Evolutionary conservation across 177 flowering plant species (phyloP).

Genomic region (Vitis hybrid): DNA sequence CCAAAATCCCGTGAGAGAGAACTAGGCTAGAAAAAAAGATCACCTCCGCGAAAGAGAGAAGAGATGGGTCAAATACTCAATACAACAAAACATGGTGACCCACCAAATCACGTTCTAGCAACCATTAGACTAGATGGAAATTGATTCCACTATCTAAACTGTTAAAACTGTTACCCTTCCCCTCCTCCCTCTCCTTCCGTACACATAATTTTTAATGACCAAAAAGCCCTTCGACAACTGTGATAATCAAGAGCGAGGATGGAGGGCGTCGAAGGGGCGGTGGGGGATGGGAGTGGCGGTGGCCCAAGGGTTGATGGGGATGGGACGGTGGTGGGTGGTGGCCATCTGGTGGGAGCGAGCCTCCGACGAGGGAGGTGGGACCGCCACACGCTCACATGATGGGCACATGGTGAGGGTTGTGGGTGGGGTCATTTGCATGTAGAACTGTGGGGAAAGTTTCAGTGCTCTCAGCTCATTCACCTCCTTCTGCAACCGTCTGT

Average conservation of each 20-base stretch:
- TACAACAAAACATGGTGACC: conserved; percentile 23
- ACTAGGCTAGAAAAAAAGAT: background rate
- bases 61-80: conserved; percentile 10
- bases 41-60: conserved; percentile 1
- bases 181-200: background rate
- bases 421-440: conserved; percentile 95
- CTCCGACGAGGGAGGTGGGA: conserved; percentile 29
- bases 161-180: too few relatives aligned
- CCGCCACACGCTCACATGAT: conserved; percentile 84
- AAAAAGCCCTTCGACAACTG: conserved; percentile 9
- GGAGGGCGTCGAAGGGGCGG: conserved; percentile 32
- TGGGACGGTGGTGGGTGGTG: conserved; percentile 32
- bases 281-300: conserved; percentile 16
- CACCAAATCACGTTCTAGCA: conserved; percentile 21
- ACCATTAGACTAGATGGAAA: conserved; percentile 6
- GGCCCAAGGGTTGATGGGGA: conserved; percentile 58
- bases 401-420: conserved; percentile 98
- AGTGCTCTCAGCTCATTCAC: conserved; percentile 85
- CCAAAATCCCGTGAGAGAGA: too few relatives aligned
- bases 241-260: conserved; percentile 17
- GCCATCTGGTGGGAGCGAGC: conserved; percentile 9
- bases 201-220: conserved; percentile 6
- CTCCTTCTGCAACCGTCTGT: conserved; percentile 82
- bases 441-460: conserved; percentile 82
- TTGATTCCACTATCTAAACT: background rate